These are phyloP conservation scores for Sporothrix humicola DNA, from an alignment of 2,329 filamentous ascomycete species.

Conservation along the genomic window DNA sequence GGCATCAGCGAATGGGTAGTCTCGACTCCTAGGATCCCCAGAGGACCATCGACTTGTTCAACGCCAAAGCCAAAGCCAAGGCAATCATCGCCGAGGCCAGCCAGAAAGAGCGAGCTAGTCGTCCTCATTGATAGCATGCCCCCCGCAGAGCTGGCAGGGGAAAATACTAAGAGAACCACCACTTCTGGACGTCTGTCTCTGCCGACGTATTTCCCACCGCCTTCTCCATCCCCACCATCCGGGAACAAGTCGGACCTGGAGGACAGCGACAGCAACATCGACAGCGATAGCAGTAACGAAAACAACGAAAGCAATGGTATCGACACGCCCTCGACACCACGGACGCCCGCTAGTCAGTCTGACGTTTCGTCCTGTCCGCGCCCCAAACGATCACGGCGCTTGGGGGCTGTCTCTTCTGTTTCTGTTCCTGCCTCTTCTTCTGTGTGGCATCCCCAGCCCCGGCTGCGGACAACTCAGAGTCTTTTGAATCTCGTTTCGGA, in stretches of 20 bases:
- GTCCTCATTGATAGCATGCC: conserved; percentile 1
- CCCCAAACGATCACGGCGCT: not conserved
- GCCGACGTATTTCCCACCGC: not conserved
- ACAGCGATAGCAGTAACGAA: not conserved
- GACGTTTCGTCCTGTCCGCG: not conserved
- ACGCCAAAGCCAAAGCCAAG: not conserved
- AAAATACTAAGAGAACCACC: not conserved
- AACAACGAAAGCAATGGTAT: not conserved
- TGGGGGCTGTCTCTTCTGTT: not conserved
- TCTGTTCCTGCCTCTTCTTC: not conserved
- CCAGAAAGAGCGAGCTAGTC: conserved; percentile 20
- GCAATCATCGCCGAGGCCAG: not conserved
- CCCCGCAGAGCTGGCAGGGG: not conserved
- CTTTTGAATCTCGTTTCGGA: conserved; percentile 35
- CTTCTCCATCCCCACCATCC: not conserved
- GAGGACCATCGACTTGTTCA: not conserved
- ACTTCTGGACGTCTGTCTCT: not conserved
- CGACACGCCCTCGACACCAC: not conserved
- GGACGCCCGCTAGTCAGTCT: conserved; percentile 3
- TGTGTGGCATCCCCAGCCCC: not conserved
- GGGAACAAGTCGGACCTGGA: not conserved
- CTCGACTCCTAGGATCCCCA: conserved; percentile 37
- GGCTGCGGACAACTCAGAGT: not conserved
- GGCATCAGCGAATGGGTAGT: conserved; percentile 49
- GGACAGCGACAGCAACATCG: too few relatives aligned